Percentiles rank a stretch among this genome's conserved stretches.
These are phyloP conservation scores for Nicotiana tomentosiformis DNA, from an alignment of 257 asterid species.

Conservation along the genomic window DNA sequence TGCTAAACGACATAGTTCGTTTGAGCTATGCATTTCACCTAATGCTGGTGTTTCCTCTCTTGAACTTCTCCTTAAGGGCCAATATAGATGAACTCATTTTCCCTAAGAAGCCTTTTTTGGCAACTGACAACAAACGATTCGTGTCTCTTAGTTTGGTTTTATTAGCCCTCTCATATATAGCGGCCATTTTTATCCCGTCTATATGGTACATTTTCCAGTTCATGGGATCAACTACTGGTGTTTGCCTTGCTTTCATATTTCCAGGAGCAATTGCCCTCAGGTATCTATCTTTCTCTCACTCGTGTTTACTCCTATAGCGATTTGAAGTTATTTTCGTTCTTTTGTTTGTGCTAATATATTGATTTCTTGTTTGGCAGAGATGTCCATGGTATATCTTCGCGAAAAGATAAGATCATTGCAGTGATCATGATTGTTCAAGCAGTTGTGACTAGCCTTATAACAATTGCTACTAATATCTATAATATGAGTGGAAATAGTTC, in stretches of 20 bases:
- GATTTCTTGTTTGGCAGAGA: slow-evolving; percentile 46
- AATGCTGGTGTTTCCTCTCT: slow-evolving; percentile 77
- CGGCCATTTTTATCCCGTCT: slow-evolving; percentile 77
- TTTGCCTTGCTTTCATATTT: slow-evolving; percentile 79
- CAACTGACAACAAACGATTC: slow-evolving; percentile 51
- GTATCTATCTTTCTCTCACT: slow-evolving; percentile 24
- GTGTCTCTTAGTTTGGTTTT: slow-evolving; percentile 44
- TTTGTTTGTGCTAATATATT: neutral
- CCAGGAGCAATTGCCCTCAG: slow-evolving; percentile 79
- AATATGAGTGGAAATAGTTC: slow-evolving; percentile 30
- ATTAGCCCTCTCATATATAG: slow-evolving; percentile 43
- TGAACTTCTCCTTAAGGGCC: slow-evolving; percentile 78
- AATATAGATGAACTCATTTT: slow-evolving; percentile 79
- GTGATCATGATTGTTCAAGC: slow-evolving; percentile 58
- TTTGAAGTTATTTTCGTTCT: neutral
- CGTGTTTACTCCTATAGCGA: neutral
- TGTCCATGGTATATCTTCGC: slow-evolving; percentile 63
- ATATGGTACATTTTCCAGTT: slow-evolving; percentile 95
- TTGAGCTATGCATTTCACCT: slow-evolving; percentile 79
- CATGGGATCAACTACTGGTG: slow-evolving; percentile 88
- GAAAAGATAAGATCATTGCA: slow-evolving; percentile 74
- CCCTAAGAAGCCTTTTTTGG: slow-evolving; percentile 43
- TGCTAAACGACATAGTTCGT: slow-evolving; percentile 57
- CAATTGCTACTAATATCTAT: slow-evolving; percentile 70
- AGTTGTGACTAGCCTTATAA: slow-evolving; percentile 66